phyloP scores from a whole-genome alignment of 345 rosid species.

The Eucalyptus polybractea region DNA sequence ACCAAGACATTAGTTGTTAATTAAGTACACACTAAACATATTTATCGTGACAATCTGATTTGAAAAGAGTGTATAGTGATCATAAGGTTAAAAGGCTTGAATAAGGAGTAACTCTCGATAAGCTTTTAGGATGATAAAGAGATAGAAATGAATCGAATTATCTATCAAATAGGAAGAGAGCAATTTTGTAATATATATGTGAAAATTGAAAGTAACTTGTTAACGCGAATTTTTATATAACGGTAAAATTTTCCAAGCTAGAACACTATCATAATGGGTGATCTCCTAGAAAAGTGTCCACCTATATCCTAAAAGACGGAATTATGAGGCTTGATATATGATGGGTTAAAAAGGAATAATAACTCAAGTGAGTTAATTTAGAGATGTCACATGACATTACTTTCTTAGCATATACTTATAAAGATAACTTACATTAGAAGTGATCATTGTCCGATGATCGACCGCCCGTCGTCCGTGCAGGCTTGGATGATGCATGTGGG shows the following conservation, averaged over 20 bases:
- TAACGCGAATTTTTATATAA: too few species aligned
- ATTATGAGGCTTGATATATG: too few species aligned
- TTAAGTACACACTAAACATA: neutral
- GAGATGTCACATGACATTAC: neutral
- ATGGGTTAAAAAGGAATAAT: too few species aligned
- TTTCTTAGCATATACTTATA: neutral
- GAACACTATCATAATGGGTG: too few species aligned
- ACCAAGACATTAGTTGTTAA: neutral
- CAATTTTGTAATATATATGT: too few species aligned
- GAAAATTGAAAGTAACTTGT: too few species aligned
- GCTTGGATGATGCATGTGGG: neutral
- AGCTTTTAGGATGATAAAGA: rapidly evolving
- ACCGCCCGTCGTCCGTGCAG: too few species aligned
- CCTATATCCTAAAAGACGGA: too few species aligned
- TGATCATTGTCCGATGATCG: neutral
- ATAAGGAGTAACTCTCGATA: rapidly evolving
- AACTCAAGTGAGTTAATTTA: too few species aligned
- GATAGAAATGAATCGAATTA: too few species aligned
- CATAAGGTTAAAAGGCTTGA: rapidly evolving
- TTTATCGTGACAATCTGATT: rapidly evolving
- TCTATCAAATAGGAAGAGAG: rapidly evolving
- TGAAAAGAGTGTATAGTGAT: too few species aligned
- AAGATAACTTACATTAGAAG: neutral
- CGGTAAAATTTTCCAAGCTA: rapidly evolving
- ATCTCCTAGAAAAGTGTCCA: too few species aligned